Evolutionary conservation across 345 rosid species (phyloP).

Genomic region (Ailanthus altissimus): DNA sequence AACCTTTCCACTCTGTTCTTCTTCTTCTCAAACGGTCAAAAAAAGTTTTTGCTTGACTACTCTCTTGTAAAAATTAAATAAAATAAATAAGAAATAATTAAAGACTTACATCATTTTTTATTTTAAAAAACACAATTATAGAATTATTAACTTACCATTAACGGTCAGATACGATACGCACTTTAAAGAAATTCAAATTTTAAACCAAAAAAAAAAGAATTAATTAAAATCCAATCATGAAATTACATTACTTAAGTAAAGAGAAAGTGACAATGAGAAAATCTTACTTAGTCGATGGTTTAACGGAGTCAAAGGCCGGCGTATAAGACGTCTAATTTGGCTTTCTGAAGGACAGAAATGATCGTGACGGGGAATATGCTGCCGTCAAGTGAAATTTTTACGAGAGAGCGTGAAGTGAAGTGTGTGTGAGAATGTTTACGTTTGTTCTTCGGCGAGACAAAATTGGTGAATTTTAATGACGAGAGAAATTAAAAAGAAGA

Average conservation of each 20-base stretch:
- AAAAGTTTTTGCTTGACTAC: background rate
- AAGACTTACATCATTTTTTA: conserved; percentile 19
- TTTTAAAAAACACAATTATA: conserved; percentile 12
- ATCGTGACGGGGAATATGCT: conserved; percentile 22
- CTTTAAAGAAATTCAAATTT: conserved; percentile 15
- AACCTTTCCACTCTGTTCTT: conserved; percentile 10
- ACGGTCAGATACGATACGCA: conserved; percentile 18
- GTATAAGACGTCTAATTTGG: background rate
- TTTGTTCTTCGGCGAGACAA: background rate
- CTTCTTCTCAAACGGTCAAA: conserved; percentile 35
- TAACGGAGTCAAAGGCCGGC: conserved; percentile 48
- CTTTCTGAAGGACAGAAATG: background rate
- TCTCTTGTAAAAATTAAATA: background rate
- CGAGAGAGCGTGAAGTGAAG: background rate
- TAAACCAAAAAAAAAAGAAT: conserved; percentile 21
- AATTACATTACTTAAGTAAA: background rate
- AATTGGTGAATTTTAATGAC: conserved; percentile 11
- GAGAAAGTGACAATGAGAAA: conserved; percentile 6
- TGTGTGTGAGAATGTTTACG: background rate
- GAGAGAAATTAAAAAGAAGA: background rate
- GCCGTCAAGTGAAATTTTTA: conserved; percentile 10
- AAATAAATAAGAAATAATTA: background rate
- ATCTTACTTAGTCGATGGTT: conserved; percentile 20
- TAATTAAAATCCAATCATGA: conserved; percentile 23
- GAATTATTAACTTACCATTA: conserved; percentile 48